Evolutionary conservation across 1,139 yeast genomes (phyloP).

Genomic region (Kodamaea arcana): DNA sequence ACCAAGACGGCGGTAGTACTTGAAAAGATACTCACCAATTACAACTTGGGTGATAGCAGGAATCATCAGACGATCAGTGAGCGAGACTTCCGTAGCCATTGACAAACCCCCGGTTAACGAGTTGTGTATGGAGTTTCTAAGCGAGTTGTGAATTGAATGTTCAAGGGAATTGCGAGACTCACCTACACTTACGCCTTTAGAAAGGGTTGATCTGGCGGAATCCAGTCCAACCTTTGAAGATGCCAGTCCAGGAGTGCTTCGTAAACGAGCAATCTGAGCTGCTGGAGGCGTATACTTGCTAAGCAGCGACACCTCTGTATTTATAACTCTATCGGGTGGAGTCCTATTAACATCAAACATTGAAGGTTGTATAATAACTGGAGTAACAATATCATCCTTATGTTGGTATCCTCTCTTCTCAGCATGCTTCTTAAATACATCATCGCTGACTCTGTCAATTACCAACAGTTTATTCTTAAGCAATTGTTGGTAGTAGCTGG

Average conservation of each 20-base stretch:
- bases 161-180: background rate
- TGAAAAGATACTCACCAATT: conserved; percentile 86
- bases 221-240: conserved; percentile 17
- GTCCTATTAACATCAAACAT: conserved; percentile 8
- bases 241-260: conserved; percentile 13
- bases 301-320: conserved; percentile 1
- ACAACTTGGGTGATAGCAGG: conserved; percentile 90
- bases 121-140: conserved; percentile 23
- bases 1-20: conserved; percentile 77
- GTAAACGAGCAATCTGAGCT: conserved; percentile 8
- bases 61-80: conserved; percentile 70
- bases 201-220: conserved; percentile 31
- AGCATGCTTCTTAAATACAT: conserved; percentile 41
- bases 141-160: conserved; percentile 18
- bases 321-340: conserved; percentile 7
- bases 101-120: conserved; percentile 42
- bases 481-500: conserved; percentile 58
- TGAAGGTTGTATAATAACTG: conserved; percentile 12
- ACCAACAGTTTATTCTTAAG: conserved; percentile 40
- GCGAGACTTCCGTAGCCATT: conserved; percentile 66
- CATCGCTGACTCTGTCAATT: conserved; percentile 45
- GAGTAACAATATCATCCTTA: conserved; percentile 19
- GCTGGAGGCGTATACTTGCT: conserved; percentile 15
- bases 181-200: conserved; percentile 9
- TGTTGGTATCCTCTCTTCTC: conserved; percentile 45